Percentiles rank a stretch among this genome's conserved stretches.
Conservation (phyloP, 768 basidiomycete species). For the Tubosaeta sp. region DNA sequence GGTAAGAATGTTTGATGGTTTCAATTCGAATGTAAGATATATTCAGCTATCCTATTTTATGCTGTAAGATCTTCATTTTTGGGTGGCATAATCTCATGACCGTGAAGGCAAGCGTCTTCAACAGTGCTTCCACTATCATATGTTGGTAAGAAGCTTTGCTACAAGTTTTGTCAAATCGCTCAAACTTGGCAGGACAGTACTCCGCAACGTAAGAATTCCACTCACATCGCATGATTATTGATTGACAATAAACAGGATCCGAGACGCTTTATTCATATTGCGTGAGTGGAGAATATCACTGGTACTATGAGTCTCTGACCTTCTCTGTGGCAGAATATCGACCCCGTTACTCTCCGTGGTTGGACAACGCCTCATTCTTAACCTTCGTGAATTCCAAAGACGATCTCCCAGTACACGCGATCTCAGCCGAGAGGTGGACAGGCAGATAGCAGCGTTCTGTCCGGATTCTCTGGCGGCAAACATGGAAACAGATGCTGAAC, state of each 20-base stretch:
- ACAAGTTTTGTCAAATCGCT: background rate
- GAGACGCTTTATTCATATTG: slow-evolving; percentile 2
- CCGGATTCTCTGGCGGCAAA: background rate
- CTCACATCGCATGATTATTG: background rate
- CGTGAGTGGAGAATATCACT: background rate
- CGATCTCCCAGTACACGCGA: background rate
- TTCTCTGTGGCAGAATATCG: slow-evolving; percentile 7
- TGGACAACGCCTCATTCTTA: slow-evolving; percentile 20
- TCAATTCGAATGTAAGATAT: background rate
- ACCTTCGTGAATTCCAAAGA: slow-evolving; percentile 7
- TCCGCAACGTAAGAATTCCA: background rate
- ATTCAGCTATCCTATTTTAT: slow-evolving; percentile 7
- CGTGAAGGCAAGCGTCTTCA: slow-evolving; percentile 3
- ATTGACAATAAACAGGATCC: slow-evolving; percentile 7
- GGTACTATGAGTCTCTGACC: background rate
- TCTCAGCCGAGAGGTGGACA: slow-evolving; percentile 17
- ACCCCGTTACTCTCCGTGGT: slow-evolving; percentile 8
- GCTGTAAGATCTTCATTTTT: background rate
- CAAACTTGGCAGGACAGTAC: slow-evolving; percentile 7
- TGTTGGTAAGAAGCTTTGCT: slow-evolving; percentile 10
- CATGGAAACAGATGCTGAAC: background rate
- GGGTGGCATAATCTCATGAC: background rate
- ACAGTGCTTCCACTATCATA: slow-evolving; percentile 1
- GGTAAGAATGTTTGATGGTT: background rate
- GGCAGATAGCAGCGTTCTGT: slow-evolving; percentile 11